These are phyloP conservation scores for Radiomyces spectabilis DNA, from an alignment of 192 early-diverging fungal species.

Conservation along the genomic window DNA sequence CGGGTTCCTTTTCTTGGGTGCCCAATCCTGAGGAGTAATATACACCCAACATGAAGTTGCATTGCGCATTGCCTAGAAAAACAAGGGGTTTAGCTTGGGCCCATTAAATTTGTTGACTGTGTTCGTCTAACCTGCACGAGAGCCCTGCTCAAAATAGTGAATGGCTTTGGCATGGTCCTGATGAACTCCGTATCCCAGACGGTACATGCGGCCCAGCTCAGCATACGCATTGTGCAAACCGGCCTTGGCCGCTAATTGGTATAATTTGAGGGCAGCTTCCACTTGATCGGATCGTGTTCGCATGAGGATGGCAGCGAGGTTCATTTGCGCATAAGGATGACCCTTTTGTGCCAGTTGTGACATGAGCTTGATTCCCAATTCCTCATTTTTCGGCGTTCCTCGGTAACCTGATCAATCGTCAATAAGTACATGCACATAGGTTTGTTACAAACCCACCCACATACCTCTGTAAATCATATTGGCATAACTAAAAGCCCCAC, in stretches of 20 bases:
- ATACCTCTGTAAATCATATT: conserved; percentile 39
- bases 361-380: conserved; percentile 27
- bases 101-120: too few species aligned
- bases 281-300: conserved; percentile 29
- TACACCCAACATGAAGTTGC: conserved; percentile 32
- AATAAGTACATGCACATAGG: not conserved
- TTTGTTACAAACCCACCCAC: not conserved
- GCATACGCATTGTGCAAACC: conserved; percentile 30
- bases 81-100: too few species aligned
- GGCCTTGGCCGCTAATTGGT: conserved; percentile 29
- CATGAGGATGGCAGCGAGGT: conserved; percentile 36
- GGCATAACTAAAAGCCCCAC: conserved; percentile 36
- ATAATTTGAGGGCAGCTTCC: conserved; percentile 31
- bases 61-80: conserved; percentile 23
- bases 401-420: conserved; percentile 7
- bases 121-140: conserved; percentile 8
- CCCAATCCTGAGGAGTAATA: conserved; percentile 16
- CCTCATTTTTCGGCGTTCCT: conserved; percentile 28
- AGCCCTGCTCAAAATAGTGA: conserved; percentile 23
- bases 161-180: conserved; percentile 29
- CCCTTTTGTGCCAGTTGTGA: conserved; percentile 34
- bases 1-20: conserved; percentile 1
- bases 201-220: conserved; percentile 35
- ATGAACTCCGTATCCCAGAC: conserved; percentile 25
- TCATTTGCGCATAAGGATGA: conserved; percentile 36